A percentile compares a stretch with the other conserved stretches of the same genome.
Conservation (phyloP, 805 yeast species). For the Ogataea methanolica region DNA sequence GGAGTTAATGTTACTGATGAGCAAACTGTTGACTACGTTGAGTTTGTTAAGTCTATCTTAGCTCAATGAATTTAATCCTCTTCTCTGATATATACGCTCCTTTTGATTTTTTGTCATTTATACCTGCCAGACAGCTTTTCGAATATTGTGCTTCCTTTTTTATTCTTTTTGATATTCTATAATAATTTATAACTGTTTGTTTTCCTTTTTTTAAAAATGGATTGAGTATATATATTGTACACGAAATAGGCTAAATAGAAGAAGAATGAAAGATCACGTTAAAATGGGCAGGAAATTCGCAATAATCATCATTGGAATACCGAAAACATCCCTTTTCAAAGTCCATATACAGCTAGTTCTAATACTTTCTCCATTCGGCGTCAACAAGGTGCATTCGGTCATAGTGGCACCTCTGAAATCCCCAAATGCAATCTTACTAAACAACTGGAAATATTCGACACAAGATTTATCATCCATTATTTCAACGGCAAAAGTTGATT, state of each 20-base stretch:
- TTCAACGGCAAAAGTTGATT: conserved; percentile 72
- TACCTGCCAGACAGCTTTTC: no score
- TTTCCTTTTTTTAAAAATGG: conserved; percentile 1
- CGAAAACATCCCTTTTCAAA: conserved; percentile 88
- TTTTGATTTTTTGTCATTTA: not conserved
- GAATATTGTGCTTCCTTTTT: no score
- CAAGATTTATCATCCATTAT: conserved; percentile 84
- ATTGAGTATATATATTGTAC: not conserved
- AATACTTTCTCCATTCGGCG: conserved; percentile 49
- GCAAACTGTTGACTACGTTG: conserved; percentile 91
- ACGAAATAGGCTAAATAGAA: not conserved
- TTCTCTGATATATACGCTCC: not conserved
- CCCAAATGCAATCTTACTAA: conserved; percentile 82
- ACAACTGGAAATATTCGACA: conserved; percentile 80
- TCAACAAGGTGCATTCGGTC: conserved; percentile 76
- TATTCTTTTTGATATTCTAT: no score
- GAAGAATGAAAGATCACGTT: conserved; percentile 18
- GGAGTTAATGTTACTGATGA: conserved; percentile 93
- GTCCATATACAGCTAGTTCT: conserved; percentile 90
- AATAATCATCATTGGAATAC: conserved; percentile 94
- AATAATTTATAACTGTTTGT: not conserved
- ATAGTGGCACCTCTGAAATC: conserved; percentile 87
- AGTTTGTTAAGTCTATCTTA: conserved; percentile 87
- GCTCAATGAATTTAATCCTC: conserved; percentile 54
- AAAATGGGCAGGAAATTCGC: conserved; percentile 87